Percentiles rank a stretch among this genome's conserved stretches.
phyloP scores from a whole-genome alignment of 2,329 filamentous ascomycete genomes.

The Verticillium nubilum region DNA sequence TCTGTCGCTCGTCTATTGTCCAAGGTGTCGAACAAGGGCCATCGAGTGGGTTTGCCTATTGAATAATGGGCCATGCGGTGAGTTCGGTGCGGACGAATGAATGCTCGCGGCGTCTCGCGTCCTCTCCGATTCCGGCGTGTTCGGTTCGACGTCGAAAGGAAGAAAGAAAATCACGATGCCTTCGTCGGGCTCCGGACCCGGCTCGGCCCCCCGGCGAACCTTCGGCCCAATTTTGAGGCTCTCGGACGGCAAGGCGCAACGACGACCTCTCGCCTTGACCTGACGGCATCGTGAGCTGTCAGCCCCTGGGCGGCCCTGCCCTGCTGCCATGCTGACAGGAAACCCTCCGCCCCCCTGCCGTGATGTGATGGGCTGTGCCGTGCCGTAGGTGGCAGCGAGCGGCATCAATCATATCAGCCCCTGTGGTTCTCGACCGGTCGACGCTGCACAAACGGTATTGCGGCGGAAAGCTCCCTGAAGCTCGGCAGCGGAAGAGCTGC shows the following conservation, averaged over 20 bases:
- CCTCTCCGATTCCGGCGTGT: not conserved
- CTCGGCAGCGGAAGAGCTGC: not conserved
- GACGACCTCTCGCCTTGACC: not conserved
- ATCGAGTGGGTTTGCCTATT: not conserved
- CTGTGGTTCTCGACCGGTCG: not conserved
- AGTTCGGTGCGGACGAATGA: not conserved
- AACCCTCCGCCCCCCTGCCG: not conserved
- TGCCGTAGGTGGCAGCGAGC: not conserved
- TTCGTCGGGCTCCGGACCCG: not conserved
- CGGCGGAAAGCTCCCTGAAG: not conserved
- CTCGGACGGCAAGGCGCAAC: not conserved
- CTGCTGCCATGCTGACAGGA: not conserved
- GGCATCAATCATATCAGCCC: not conserved
- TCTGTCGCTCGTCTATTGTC: not conserved
- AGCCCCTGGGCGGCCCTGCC: not conserved
- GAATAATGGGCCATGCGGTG: not conserved
- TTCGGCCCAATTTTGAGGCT: not conserved
- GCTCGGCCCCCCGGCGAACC: not conserved
- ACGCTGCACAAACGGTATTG: not conserved
- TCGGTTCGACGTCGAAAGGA: not conserved
- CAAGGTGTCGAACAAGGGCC: no score
- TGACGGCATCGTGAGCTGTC: not conserved
- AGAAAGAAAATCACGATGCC: not conserved
- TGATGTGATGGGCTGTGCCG: not conserved
- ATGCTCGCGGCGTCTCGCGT: not conserved